Evolutionary conservation across 2,329 filamentous ascomycete species (phyloP), one percentile per base, ranked within the genome.

Genomic region (Pseudopyrenochaeta lycopersici): DNA sequence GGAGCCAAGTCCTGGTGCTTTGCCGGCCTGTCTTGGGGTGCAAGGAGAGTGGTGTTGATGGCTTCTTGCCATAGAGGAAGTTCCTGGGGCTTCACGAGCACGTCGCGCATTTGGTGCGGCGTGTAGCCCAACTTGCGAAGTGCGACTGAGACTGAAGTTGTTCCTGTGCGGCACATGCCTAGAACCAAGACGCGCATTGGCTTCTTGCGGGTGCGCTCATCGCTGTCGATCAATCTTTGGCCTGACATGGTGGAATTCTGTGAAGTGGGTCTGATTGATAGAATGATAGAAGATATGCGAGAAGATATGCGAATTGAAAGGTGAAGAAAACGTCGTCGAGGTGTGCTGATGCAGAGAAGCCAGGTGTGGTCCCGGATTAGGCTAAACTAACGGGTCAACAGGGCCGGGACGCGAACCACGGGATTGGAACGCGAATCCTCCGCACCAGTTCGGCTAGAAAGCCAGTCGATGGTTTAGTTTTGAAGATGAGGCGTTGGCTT

Each of bases 181-280:
- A 92, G 81, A 41, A 88, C 84, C 30, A 91, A 84, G 41, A 91
- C 85, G 71, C 85, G 85, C 88, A 91, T 91, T 30, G 88, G 88
- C 46, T 90, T 87, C 29, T 80, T 84, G 50, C 89, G 86, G 54
- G 81, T 82, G 73, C 86, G 88, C 79, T 86, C 78, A 62, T 85
- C 81, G 44, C 85, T 81, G 75, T 91, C 86, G 73, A 91, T 88
- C 68, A 62, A 49, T 33, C 67, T 53, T 20, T 47, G 54, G 47
- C 14, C 9, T 15, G 64, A 29, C 56, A 61, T 52, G 30, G 39
- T 32, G 38, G 27, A n/a, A 15, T 42, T 10, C 17, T 21, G 2
- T 43, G 48, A 20, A 30, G 38, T 18, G 4, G 15, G 9, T 15
- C 6, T 3, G n/a, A 4, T 32, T n/a, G 30, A 18, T 27, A 27